Conservation (phyloP, 1,284 basidiomycete genomes). For the Puccinia triticina region DNA sequence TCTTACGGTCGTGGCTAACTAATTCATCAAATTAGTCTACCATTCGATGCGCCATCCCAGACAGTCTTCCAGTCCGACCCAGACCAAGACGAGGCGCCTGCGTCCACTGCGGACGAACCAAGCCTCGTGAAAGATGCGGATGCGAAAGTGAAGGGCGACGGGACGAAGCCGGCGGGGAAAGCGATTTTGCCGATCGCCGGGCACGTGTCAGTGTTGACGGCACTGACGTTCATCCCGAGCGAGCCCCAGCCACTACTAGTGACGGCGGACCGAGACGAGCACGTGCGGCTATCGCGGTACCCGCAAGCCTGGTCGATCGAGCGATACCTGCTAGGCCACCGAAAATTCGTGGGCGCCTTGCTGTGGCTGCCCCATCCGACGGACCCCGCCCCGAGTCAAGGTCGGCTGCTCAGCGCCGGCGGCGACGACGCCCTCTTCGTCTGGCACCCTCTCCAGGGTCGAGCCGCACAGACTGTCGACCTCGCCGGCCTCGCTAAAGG, state of each 20-base stretch:
- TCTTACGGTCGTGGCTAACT: no score
- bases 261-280: constrained; percentile 50
- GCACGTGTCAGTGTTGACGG: constrained; percentile 44
- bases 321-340: constrained; percentile 38
- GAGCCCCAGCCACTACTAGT: constrained; percentile 11
- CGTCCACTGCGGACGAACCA: neutral
- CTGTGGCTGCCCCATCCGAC: constrained; percentile 29
- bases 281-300: constrained; percentile 40
- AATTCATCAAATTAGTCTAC: constrained; percentile 8
- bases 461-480: constrained; percentile 15
- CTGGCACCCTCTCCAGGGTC: constrained; percentile 19
- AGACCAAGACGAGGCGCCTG: constrained; percentile 25
- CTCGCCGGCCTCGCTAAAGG: constrained; percentile 18
- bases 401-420: constrained; percentile 45
- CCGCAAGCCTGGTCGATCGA: constrained; percentile 46
- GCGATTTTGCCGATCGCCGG: constrained; percentile 46
- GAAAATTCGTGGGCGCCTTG: constrained; percentile 34
- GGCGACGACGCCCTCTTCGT: constrained; percentile 39
- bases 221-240: constrained; percentile 38
- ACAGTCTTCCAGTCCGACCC: constrained; percentile 42
- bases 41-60: constrained; percentile 43
- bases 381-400: neutral
- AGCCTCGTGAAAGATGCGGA: neutral
- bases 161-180: neutral
- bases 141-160: neutral